These are phyloP conservation scores for Coemansia sp. DNA, from an alignment of 192 early-diverging fungal genomes.

Conservation along the genomic window DNA sequence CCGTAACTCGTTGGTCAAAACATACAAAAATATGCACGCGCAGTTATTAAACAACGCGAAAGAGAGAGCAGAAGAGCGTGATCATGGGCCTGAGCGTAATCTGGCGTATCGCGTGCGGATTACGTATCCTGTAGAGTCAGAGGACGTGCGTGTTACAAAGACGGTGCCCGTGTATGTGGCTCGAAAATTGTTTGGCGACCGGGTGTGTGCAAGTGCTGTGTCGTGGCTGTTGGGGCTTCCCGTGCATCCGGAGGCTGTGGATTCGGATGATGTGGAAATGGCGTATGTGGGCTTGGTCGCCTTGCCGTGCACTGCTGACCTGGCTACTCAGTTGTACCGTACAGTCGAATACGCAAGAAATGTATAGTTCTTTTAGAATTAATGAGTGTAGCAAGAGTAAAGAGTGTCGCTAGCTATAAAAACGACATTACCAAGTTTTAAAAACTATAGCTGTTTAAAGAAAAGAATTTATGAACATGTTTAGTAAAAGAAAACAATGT, in stretches of 20 bases:
- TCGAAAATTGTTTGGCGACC: conserved; percentile 21
- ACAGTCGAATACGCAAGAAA: conserved; percentile 5
- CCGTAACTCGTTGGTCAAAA: not conserved
- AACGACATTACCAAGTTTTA: too few species aligned
- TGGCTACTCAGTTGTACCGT: conserved; percentile 36
- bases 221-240: conserved; percentile 34
- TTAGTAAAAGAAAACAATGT: not conserved
- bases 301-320: conserved; percentile 38
- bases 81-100: not conserved
- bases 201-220: conserved; percentile 9
- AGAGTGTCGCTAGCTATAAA: too few species aligned
- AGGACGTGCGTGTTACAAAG: not conserved
- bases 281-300: conserved; percentile 38
- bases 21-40: not conserved
- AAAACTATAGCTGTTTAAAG: too few species aligned
- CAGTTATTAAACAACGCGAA: not conserved
- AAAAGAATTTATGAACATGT: not conserved
- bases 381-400: too few species aligned
- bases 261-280: not conserved
- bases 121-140: not conserved
- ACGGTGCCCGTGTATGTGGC: conserved; percentile 34
- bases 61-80: not conserved
- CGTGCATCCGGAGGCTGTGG: not conserved
- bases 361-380: not conserved
- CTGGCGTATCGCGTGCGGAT: not conserved